These are phyloP conservation scores for Azolla pinnata DNA, from an alignment of 75 land plant genomes.

Conservation along the genomic window DNA sequence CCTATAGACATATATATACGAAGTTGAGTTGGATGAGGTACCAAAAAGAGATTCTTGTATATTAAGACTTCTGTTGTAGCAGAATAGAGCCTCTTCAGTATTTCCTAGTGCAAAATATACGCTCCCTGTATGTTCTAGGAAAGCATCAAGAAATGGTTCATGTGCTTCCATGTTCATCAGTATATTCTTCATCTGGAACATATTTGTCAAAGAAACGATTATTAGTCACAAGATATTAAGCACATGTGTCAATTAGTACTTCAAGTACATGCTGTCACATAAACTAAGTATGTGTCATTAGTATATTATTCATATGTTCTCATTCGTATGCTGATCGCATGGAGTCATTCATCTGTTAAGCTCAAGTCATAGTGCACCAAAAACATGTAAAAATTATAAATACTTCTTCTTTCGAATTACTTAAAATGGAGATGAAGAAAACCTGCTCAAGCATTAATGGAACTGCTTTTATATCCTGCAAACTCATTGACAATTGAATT, in stretches of 20 bases:
- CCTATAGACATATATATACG: background rate
- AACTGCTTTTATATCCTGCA: constrained; percentile 39
- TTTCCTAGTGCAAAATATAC: constrained; percentile 55
- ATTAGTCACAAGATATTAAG: no score
- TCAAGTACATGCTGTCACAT: no score
- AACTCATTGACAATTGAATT: constrained; percentile 47
- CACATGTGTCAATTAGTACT: no score
- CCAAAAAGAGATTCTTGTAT: constrained; percentile 55
- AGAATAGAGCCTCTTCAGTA: constrained; percentile 43
- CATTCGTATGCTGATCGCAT: no score
- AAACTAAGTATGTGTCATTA: no score
- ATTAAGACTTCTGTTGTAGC: constrained; percentile 37
- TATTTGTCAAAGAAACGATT: no score
- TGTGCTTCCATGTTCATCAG: constrained; percentile 31
- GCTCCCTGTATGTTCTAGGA: constrained; percentile 67
- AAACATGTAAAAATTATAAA: background rate
- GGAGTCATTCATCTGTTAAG: no score
- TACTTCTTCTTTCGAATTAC: background rate
- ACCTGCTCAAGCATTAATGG: constrained; percentile 47
- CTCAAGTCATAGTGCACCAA: no score
- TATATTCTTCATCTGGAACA: constrained; percentile 37
- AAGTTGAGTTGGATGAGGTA: no score
- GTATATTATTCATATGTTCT: no score
- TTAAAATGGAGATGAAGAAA: background rate
- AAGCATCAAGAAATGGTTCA: constrained; percentile 41